Base-by-base conservation (phyloP, 169 alveolate species). In the Eimeria sp. region DNA sequence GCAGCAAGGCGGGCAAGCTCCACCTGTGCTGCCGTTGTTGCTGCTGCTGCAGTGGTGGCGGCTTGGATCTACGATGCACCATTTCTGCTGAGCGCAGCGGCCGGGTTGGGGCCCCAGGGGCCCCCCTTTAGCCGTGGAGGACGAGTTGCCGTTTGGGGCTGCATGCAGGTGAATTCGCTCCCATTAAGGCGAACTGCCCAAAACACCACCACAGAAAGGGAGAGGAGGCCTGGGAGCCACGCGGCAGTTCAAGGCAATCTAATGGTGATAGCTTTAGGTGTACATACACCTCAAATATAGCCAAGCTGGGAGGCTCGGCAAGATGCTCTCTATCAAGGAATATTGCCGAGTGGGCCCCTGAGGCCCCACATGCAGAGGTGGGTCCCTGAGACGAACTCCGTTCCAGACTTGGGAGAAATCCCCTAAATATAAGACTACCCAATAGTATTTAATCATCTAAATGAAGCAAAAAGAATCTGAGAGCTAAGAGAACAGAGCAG, bases 361-460 rank as follows among this genome's bases (percentile, higher is more conserved):
- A 67, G 76, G 76, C 76, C 76, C 76, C 76, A 67, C 76, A 67
- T 67, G 76, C 76, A n/a, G 76, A 45, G 45, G 76, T 18, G 70
- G 25, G 14, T 22, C 45, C 45, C 14, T 2, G 45, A 1, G 76
- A 25, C 30, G 20, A 27, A n/a, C 5, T 67, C 27, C 5, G 18
- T 3, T 18, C 5, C 18, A n/a, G 76, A 13, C 45, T 7, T 9
- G 22, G 27, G 16, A 13, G 20, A n/a, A 67, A 61, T 54, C 76
- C 25, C 45, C 9, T n/a, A 67, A 67, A 67, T n/a, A 2, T 25
- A 67, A 5, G 20, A 5, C 45, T n/a, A 67, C 1, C n/a, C 11
- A 67, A 67, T n/a, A 11, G 27, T n/a, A 67, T 7, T 67, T 67
- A 67, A 27, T n/a, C 18, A 3, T 11, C 5, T n/a, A 4, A n/a